phyloP scores from a whole-genome alignment of 2,329 filamentous ascomycete genomes.

The Penicillium aurantiogriseum region DNA sequence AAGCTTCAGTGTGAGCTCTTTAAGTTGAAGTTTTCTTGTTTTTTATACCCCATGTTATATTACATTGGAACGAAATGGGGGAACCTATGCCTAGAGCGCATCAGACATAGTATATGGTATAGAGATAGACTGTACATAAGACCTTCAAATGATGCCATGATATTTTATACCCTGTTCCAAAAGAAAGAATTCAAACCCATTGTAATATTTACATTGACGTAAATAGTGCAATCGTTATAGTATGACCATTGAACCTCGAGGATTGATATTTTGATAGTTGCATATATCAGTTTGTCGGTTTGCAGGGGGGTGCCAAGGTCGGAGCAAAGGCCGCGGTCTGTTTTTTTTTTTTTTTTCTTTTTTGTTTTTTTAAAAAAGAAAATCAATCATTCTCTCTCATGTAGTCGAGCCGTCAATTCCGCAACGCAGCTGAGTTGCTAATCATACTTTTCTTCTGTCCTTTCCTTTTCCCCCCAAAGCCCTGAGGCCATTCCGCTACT shows the following conservation, averaged over 20 bases:
- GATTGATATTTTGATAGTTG: background rate
- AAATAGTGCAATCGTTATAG: background rate
- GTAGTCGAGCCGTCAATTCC: background rate
- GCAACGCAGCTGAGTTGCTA: background rate
- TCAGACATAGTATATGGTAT: constrained; percentile 5
- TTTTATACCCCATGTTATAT: constrained; percentile 16
- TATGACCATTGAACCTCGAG: too few relatives aligned
- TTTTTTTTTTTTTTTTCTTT: background rate
- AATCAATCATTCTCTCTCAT: background rate
- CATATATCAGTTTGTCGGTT: background rate
- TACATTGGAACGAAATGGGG: background rate
- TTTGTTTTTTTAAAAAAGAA: too few relatives aligned
- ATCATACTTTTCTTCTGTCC: background rate
- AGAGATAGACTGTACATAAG: constrained; percentile 18
- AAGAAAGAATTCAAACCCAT: background rate
- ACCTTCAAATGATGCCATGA: constrained; percentile 10
- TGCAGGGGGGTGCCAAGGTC: background rate
- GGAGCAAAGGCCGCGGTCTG: background rate
- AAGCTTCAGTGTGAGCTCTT: constrained; percentile 27
- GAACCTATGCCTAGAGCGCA: constrained; percentile 1
- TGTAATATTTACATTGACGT: background rate
- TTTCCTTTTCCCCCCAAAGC: background rate
- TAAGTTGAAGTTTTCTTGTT: background rate
- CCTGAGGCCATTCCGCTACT: background rate
- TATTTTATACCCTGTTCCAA: background rate